Evolutionary conservation across 768 basidiomycete genomes (phyloP), one percentile per base, ranked within the genome.

Genomic region (Phylloporus rhodoxanthus): DNA sequence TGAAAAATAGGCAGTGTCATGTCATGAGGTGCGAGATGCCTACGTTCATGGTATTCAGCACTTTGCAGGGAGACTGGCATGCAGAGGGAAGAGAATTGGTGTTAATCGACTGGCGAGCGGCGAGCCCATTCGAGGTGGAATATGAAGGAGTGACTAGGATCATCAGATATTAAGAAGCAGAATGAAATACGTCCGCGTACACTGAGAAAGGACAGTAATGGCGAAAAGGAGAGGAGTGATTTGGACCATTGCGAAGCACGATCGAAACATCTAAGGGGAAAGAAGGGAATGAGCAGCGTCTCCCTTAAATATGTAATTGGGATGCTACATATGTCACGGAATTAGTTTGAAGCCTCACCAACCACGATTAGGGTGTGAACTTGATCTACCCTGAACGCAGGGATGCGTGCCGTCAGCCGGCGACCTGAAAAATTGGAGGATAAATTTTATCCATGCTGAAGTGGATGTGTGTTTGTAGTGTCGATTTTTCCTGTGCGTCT

Each of bases 1-100:
- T 2, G 28, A 15, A 15, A 4, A 15, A n/a, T 19, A 19, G 34
- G 34, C 3, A 4, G 37, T 11, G 26, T 11, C 25, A 26, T 25
- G n/a, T 20, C 26, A 23, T 6, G 5, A 20, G 5, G 21, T 28
- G 19, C 5, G 5, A 20, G 6, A 20, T 8, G 39, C 64, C 43
- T 42, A 64, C 64, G 8, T 13, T 25, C 37, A 64, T 48, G 10
- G 51, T 54, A 23, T 51, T 45, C 14, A 66, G 1, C n/a, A 61
- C 59, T 25, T 53, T 14, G 32, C 62, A 64, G 2, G 59, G 17
- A 13, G 34, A 47, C 47, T 64, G 62, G 46, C 63, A 64, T 32
- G 42, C 33, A 8, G 54, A 1, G 4, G 62, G 64, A 21, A 59
- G 48, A 4, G 26, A 13, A 9, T 30, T 44, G 9, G 55, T 19